Evolutionary conservation across 345 rosid genomes (phyloP).

Genomic region (Citrus glauca): DNA sequence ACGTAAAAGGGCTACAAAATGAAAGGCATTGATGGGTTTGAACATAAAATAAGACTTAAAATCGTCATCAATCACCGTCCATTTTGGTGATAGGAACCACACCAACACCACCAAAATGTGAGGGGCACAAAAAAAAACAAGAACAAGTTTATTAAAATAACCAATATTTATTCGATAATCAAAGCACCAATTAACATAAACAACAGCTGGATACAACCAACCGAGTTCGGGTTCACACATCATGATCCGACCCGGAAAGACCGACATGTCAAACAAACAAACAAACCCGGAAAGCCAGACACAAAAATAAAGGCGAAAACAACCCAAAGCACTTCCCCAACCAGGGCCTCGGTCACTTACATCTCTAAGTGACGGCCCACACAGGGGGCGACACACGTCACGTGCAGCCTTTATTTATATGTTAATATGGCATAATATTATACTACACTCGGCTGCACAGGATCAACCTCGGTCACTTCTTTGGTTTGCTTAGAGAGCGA

Average conservation of each 20-base stretch:
- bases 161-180: slow-evolving; percentile 17
- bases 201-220: background rate
- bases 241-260: background rate
- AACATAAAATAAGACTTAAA: too few species aligned
- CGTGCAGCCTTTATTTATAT: slow-evolving; percentile 13
- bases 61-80: too few species aligned
- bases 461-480: slow-evolving; percentile 3
- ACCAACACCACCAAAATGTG: background rate
- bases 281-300: background rate
- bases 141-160: background rate
- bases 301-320: background rate
- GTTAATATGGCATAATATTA: background rate
- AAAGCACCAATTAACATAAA: background rate
- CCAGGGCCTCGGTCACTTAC: slow-evolving; percentile 13
- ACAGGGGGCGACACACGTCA: background rate
- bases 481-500: slow-evolving; percentile 41
- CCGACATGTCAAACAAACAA: too few species aligned
- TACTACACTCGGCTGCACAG: slow-evolving; percentile 20
- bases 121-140: background rate
- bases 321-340: background rate
- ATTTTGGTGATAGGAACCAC: too few species aligned
- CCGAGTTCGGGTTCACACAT: slow-evolving; percentile 6
- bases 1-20: too few species aligned
- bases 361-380: slow-evolving; percentile 19
- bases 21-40: too few species aligned